Conservation (phyloP, 352 stramenopile species). For the Phytophthora idaei region DNA sequence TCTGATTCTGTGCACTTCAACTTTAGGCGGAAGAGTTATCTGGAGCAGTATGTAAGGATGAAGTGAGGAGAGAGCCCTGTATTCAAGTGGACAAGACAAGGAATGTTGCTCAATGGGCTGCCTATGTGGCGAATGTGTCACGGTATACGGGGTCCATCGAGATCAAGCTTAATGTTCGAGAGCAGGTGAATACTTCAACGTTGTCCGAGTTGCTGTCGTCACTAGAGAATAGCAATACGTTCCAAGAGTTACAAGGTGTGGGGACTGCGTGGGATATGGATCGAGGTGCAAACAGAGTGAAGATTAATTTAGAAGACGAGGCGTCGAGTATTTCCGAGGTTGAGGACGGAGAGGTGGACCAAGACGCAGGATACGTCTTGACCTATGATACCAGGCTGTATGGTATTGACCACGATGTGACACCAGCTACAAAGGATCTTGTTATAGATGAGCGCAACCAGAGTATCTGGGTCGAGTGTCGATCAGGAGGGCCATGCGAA, state of each 20-base stretch:
- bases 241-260: constrained; percentile 38
- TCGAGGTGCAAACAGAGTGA: constrained; percentile 18
- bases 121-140: constrained; percentile 77
- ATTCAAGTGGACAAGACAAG: constrained; percentile 67
- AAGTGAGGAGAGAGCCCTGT: constrained; percentile 45
- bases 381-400: constrained; percentile 76
- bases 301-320: constrained; percentile 13
- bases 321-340: constrained; percentile 11
- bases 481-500: constrained; percentile 46
- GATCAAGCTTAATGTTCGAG: constrained; percentile 54
- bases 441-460: constrained; percentile 73
- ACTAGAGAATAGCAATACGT: constrained; percentile 19
- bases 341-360: constrained; percentile 22
- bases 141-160: constrained; percentile 66
- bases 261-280: constrained; percentile 33
- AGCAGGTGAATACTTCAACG: constrained; percentile 53
- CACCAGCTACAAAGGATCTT: constrained; percentile 47
- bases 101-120: constrained; percentile 62
- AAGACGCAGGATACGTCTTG: constrained; percentile 63
- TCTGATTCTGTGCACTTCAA: constrained; percentile 23
- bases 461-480: constrained; percentile 79
- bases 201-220: constrained; percentile 4
- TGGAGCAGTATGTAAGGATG: constrained; percentile 52
- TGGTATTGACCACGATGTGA: constrained; percentile 52
- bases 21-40: constrained; percentile 56